Base-by-base conservation (phyloP, 78 protist species). In the Dictyostelium brefeldianum region DNA sequence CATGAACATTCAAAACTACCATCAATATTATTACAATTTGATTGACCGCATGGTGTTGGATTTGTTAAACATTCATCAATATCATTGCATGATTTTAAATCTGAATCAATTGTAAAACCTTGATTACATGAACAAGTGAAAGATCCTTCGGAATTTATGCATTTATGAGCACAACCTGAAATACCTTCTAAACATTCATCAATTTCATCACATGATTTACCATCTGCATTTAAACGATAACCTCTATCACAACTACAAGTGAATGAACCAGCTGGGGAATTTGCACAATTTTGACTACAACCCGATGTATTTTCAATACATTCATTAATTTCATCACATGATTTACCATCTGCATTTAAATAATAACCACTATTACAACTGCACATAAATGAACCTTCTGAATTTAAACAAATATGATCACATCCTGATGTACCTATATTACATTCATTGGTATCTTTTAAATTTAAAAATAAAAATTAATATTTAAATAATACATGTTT, bases 381-480 rank as follows among this genome's bases (percentile, higher is more conserved):
- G 6, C 78, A 69, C 17, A 51, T 5, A 25, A 41, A 69, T 18
- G 31, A 11, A 41, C 54, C 54, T 1, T 8, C 51, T 36, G 47
- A 5, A 41, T 70, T 70, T 5, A 27, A 18, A 70, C 78, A 70
- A 70, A 4, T 20, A 2, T 70, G 53, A 20, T 5, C 3, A 70
- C 78, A 70, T 6, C 78, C 78, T 17, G 25, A 48, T 36, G 5
- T 70, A 4, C 5, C 4, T 7, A 15, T 29, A 5, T 15, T 5
- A 47, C 80, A 74, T 47, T 74, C 80, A 47, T 74, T 47, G 3
- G 48, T 47, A 74, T 74, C 80, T 17, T 10, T n/a, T n/a, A n/a
- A n/a, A n/a, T n/a, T n/a, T n/a, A n/a, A n/a, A n/a, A n/a, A n/a
- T n/a, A n/a, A n/a, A n/a, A n/a, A n/a, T n/a, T n/a, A n/a, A n/a